Conservation (phyloP, 2,329 filamentous ascomycete species). For the Beauveria sp. region DNA sequence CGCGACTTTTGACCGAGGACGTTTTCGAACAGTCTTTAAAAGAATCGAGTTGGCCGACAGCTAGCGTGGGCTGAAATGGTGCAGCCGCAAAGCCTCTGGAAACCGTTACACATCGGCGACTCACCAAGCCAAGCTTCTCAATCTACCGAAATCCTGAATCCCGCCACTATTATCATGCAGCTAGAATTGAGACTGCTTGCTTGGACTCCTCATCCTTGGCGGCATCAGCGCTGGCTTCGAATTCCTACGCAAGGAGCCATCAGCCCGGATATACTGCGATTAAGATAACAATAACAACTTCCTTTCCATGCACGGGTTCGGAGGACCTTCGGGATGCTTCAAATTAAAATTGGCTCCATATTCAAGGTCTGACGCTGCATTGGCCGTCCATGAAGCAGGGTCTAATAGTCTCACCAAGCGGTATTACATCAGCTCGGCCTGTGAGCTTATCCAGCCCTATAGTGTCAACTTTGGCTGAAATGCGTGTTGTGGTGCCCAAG, state of each 20-base stretch:
- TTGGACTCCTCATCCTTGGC: not conserved
- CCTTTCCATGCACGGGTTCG: not conserved
- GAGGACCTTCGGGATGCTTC: not conserved
- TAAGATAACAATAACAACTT: not conserved
- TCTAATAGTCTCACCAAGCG: not conserved
- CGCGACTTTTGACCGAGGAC: not conserved
- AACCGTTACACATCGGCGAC: not conserved
- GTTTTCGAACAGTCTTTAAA: not conserved
- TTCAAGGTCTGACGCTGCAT: not conserved
- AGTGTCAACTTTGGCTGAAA: not conserved
- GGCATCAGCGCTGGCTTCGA: not conserved
- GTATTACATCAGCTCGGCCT: conserved; percentile 10
- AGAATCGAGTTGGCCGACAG: not conserved
- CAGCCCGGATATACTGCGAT: not conserved
- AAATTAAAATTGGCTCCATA: not conserved
- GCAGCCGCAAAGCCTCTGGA: not conserved
- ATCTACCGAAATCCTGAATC: conserved; percentile 4
- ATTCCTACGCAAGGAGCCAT: not conserved
- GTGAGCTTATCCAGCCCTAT: conserved; percentile 1
- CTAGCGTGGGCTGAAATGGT: not conserved
- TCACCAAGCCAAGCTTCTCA: not conserved
- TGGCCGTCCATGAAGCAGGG: not conserved
- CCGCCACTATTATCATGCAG: not conserved
- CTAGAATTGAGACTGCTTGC: not conserved
- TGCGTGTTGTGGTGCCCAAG: not conserved